Percentiles rank a stretch among this genome's conserved stretches.
Evolutionary conservation across 1,284 basidiomycete species (phyloP).

Genomic region (Cutaneotrichosporon sp.): DNA sequence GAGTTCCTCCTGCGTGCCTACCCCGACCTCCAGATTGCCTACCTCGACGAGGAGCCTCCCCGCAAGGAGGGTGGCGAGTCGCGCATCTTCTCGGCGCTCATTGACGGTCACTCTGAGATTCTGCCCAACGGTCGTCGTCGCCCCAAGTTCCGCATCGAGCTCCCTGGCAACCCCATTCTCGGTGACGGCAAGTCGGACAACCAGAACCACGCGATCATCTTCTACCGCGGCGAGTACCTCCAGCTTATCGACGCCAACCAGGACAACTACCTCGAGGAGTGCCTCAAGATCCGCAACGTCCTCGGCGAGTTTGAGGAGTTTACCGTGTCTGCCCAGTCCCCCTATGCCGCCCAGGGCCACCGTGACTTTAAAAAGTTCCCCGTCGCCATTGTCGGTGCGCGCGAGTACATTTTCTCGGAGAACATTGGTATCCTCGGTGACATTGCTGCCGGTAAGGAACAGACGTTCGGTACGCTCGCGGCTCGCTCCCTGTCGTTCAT

Average conservation of each 20-base stretch:
- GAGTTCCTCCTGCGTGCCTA: slow-evolving; percentile 98
- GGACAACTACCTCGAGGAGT: slow-evolving; percentile 99
- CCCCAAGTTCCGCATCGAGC: slow-evolving; percentile 97
- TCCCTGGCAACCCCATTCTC: slow-evolving; percentile 97
- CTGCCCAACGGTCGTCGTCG: slow-evolving; percentile 77
- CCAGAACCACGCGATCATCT: slow-evolving; percentile 98
- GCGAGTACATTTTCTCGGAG: slow-evolving; percentile 99
- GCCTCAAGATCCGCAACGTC: slow-evolving; percentile 98
- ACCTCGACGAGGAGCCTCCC: slow-evolving; percentile 91
- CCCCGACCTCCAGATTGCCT: slow-evolving; percentile 96
- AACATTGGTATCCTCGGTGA: slow-evolving; percentile 99
- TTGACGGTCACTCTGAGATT: slow-evolving; percentile 97
- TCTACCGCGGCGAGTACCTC: slow-evolving; percentile 97
- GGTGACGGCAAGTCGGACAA: slow-evolving; percentile 99
- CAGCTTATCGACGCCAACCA: slow-evolving; percentile 99
- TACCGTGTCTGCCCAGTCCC: slow-evolving; percentile 70
- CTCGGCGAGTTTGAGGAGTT: slow-evolving; percentile 98
- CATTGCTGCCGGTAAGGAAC: slow-evolving; percentile 97
- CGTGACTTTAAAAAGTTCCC: slow-evolving; percentile 82
- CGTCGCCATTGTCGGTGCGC: slow-evolving; percentile 94
- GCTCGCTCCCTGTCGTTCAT: slow-evolving; percentile 94
- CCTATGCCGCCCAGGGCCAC: slow-evolving; percentile 82
- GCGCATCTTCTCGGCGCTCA: slow-evolving; percentile 88
- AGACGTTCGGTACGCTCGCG: slow-evolving; percentile 96
- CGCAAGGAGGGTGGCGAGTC: slow-evolving; percentile 93